Conservation (phyloP, 352 stramenopile species). For the Globisporangium acanthophoron region DNA sequence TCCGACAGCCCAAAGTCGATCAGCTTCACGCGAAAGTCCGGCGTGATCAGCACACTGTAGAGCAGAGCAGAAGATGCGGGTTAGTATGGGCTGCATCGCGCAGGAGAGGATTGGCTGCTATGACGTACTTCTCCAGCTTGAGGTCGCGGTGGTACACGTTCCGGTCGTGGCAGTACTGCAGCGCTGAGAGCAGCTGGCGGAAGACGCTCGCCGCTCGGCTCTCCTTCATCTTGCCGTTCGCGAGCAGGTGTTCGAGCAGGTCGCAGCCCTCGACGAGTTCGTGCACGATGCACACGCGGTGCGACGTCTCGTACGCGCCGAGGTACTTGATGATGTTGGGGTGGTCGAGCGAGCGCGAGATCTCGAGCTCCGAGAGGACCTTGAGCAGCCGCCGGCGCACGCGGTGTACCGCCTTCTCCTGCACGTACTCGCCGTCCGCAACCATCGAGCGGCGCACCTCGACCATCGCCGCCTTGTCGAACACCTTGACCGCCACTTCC, state of each 20-base stretch:
- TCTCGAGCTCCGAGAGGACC: constrained; percentile 80
- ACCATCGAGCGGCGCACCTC: constrained; percentile 74
- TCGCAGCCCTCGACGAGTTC: constrained; percentile 73
- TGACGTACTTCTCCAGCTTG: constrained; percentile 91
- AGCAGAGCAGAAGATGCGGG: neutral
- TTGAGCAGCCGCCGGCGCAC: constrained; percentile 69
- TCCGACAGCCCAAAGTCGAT: constrained; percentile 96
- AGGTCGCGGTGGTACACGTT: constrained; percentile 94
- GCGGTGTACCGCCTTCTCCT: constrained; percentile 68
- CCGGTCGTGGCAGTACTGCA: constrained; percentile 89
- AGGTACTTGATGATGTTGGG: constrained; percentile 78
- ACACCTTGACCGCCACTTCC: constrained; percentile 73
- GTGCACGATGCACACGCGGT: constrained; percentile 76
- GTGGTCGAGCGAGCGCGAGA: constrained; percentile 62
- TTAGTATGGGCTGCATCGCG: neutral
- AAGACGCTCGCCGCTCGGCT: constrained; percentile 48
- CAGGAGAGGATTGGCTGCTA: neutral
- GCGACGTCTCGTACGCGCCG: constrained; percentile 68
- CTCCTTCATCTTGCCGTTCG: constrained; percentile 68
- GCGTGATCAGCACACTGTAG: constrained; percentile 86
- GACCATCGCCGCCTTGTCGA: constrained; percentile 81
- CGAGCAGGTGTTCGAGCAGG: constrained; percentile 66
- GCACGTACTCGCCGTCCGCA: constrained; percentile 43
- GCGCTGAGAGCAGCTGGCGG: constrained; percentile 86
- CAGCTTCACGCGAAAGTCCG: constrained; percentile 90